Base-by-base conservation (phyloP, 495 filamentous ascomycete genomes). In the Choiromyces venosus region DNA sequence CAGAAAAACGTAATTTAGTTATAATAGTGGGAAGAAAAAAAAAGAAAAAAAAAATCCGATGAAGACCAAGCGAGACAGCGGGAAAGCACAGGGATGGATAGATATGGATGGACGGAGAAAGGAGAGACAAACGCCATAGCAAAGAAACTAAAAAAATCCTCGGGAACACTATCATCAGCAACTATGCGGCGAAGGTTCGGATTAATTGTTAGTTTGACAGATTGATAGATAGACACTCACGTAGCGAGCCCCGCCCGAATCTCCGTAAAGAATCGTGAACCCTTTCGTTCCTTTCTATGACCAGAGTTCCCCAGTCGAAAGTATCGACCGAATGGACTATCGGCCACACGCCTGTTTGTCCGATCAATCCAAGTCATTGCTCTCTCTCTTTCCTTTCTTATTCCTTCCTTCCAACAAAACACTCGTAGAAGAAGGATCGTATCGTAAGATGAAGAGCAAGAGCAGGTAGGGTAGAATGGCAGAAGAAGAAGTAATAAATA, bases 111-210 rank as follows among this genome's bases (percentile, higher is more conserved):
- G n/a, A n/a, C n/a, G n/a, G n/a, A n/a, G n/a, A n/a, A n/a, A n/a
- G 89, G 87, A 79, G 92, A 91, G 73, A 91, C 91, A 82, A 92
- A 94, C 79, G 92, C 91, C 92, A 94, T 94, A 76, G 91, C 91
- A 83, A 93, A 93, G 85, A 94, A 93, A 56, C 80, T 71, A 42
- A 64, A 68, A 38, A 35, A 68, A 67, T 66, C 0, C 33, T 16
- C 52, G 25, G 25, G 52, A 42, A 44, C 39, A 29, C 21, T 61
- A 39, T 19, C n/a, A 68, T 76, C 25, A 79, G 44, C 67, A 68
- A 68, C 37, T 68, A 38, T 25, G 19, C 36, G 44, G 52, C 46
- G 19, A 33, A 12, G 10, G 9, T 5, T 39, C 39, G 4, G 9
- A 33, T 35, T 33, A 29, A 61, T 61, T 12, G 25, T 61, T 3